Percentiles rank a stretch among this genome's conserved stretches.
Conservation (phyloP, 1,284 basidiomycete species). For the Gyrodon tennesseensis region DNA sequence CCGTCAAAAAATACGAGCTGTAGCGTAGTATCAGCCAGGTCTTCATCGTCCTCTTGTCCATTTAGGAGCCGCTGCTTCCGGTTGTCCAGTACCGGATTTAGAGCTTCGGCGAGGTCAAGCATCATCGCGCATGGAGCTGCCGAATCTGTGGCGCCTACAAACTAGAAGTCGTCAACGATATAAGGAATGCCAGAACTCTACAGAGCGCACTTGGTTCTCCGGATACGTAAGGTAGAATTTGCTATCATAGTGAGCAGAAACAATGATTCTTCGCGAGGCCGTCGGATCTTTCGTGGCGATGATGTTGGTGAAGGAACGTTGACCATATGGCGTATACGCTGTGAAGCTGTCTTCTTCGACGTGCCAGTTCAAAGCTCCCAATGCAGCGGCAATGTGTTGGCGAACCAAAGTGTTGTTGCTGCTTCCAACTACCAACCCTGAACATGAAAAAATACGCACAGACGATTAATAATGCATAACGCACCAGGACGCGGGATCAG, state of each 20-base stretch:
- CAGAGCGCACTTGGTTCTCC: constrained; percentile 62
- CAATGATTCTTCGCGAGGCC: constrained; percentile 79
- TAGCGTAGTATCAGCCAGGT: constrained; percentile 78
- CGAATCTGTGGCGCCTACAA: constrained; percentile 97
- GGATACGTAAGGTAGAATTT: constrained; percentile 82
- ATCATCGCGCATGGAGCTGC: constrained; percentile 95
- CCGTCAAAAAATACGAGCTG: constrained; percentile 99
- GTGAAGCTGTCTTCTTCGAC: constrained; percentile 81
- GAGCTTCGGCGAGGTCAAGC: constrained; percentile 81
- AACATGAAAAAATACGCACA: constrained; percentile 19
- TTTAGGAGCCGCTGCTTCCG: constrained; percentile 60
- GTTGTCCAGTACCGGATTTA: constrained; percentile 69
- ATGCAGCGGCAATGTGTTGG: constrained; percentile 69
- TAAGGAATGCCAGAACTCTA: background rate
- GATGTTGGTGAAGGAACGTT: constrained; percentile 83
- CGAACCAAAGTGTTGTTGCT: constrained; percentile 78
- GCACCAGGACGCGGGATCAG: constrained; percentile 78
- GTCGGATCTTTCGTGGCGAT: constrained; percentile 91
- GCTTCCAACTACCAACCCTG: constrained; percentile 57
- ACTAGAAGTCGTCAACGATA: constrained; percentile 52
- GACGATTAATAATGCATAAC: constrained; percentile 40
- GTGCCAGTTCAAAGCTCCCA: constrained; percentile 79
- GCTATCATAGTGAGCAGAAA: constrained; percentile 95
- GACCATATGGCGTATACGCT: constrained; percentile 81
- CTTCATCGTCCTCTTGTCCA: constrained; percentile 69